Conservation (phyloP, 805 yeast genomes). For the Saccharomycopsis javanensis region DNA sequence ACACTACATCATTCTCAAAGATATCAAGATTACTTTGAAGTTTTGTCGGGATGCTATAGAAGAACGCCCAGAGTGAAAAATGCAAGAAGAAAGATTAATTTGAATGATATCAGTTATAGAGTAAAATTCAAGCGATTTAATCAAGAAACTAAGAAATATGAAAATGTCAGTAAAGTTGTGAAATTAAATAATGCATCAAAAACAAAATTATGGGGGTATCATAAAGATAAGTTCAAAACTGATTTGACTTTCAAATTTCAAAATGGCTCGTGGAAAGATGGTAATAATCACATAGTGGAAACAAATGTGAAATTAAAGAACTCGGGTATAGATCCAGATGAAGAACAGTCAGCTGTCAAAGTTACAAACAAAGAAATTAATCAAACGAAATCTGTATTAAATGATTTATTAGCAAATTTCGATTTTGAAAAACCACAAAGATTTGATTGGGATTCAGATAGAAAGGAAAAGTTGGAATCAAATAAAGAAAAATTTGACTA, state of each 20-base stretch:
- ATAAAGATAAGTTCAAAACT: slow-evolving; percentile 48
- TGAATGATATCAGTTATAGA: slow-evolving; percentile 50
- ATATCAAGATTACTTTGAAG: slow-evolving; percentile 28
- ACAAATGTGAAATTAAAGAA: slow-evolving; percentile 27
- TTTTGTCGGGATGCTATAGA: slow-evolving; percentile 49
- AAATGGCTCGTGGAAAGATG: slow-evolving; percentile 71
- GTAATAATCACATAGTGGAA: slow-evolving; percentile 71
- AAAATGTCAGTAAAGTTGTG: slow-evolving; percentile 2
- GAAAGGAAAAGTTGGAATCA: slow-evolving; percentile 29
- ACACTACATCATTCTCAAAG: slow-evolving; percentile 24
- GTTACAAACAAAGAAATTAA: slow-evolving; percentile 31
- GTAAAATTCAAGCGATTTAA: slow-evolving; percentile 47
- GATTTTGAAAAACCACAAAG: slow-evolving; percentile 46
- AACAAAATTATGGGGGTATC: slow-evolving; percentile 86
- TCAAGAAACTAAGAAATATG: slow-evolving; percentile 44
- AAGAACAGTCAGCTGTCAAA: neutral
- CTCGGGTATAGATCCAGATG: slow-evolving; percentile 3
- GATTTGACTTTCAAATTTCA: slow-evolving; percentile 57
- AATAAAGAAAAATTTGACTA: slow-evolving; percentile 39
- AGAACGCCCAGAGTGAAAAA: slow-evolving; percentile 40
- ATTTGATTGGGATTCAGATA: slow-evolving; percentile 28
- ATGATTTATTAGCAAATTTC: slow-evolving; percentile 36
- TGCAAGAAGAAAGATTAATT: slow-evolving; percentile 27
- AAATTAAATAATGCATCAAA: slow-evolving; percentile 28
- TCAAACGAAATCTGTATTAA: slow-evolving; percentile 38